Evolutionary conservation across 1,139 yeast genomes (phyloP).

Genomic region (Wickerhamomyces sp.): DNA sequence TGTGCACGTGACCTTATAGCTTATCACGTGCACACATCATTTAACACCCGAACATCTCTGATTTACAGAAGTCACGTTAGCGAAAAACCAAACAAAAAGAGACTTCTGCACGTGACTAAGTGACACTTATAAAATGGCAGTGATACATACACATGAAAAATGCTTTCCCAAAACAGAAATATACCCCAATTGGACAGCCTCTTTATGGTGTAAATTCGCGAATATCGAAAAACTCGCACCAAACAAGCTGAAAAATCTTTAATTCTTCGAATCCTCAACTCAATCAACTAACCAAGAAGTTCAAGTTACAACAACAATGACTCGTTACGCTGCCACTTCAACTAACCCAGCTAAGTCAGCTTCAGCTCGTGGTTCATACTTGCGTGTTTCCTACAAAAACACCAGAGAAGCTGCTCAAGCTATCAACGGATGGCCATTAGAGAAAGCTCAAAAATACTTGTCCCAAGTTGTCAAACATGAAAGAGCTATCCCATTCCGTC

Average conservation of each 20-base stretch:
- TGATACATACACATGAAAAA: not conserved
- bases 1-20: too few species aligned
- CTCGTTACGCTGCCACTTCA: conserved; percentile 98
- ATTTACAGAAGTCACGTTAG: not conserved
- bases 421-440: conserved; percentile 95
- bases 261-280: conserved; percentile 9
- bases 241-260: conserved; percentile 9
- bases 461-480: conserved; percentile 96
- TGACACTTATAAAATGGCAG: not conserved
- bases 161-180: conserved; percentile 3
- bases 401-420: conserved; percentile 99
- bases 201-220: not conserved
- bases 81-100: not conserved
- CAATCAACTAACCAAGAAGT: not conserved
- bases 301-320: conserved; percentile 39
- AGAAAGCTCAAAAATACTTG: conserved; percentile 94
- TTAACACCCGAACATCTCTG: not conserved
- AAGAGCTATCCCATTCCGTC: conserved; percentile 99
- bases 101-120: conserved; percentile 2
- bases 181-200: conserved; percentile 2
- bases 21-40: not conserved
- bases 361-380: conserved; percentile 98
- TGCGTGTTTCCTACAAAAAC: conserved; percentile 99
- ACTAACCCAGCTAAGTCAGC: conserved; percentile 99
- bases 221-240: not conserved